A percentile compares a stretch with the other conserved stretches of the same genome.
Evolutionary conservation across 306 rosid genomes (phyloP).

Genomic region (Astragalus glycyphyllos): DNA sequence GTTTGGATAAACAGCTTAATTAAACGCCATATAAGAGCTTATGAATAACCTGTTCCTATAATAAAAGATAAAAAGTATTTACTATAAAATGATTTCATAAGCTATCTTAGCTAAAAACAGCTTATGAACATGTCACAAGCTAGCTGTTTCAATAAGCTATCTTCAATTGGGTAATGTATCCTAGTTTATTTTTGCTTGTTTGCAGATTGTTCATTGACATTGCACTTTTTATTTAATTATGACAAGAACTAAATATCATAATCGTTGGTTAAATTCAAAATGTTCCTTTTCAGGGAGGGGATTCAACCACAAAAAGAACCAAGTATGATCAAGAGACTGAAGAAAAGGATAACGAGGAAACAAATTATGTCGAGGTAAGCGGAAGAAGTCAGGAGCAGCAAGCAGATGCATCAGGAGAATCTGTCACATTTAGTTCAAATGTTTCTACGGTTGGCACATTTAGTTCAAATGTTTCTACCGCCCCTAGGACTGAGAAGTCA

Average conservation of each 20-base stretch:
- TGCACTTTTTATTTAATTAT: slow-evolving; percentile 19
- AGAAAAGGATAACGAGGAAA: slow-evolving; percentile 45
- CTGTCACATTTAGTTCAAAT: slow-evolving; percentile 53
- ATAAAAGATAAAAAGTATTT: no score
- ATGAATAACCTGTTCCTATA: no score
- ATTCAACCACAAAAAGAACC: slow-evolving; percentile 61
- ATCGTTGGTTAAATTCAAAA: background rate
- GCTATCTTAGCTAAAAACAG: no score
- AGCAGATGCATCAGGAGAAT: slow-evolving; percentile 52
- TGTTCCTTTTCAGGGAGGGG: slow-evolving; percentile 60
- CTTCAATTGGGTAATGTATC: background rate
- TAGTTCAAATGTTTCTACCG: slow-evolving; percentile 48
- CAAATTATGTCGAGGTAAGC: slow-evolving; percentile 42
- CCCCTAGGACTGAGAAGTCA: slow-evolving; percentile 57
- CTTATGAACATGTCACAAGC: no score
- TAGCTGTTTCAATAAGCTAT: no score
- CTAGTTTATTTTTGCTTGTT: background rate
- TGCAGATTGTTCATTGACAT: background rate
- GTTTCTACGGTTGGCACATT: slow-evolving; percentile 49
- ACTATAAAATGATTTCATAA: no score
- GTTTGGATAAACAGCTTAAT: no score
- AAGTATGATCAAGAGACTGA: slow-evolving; percentile 67
- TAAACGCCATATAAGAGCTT: no score
- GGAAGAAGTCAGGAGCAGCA: slow-evolving; percentile 47
- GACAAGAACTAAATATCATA: background rate